These are phyloP conservation scores for Penicillium sp. DNA, from an alignment of 2,329 filamentous ascomycete genomes.

Conservation along the genomic window DNA sequence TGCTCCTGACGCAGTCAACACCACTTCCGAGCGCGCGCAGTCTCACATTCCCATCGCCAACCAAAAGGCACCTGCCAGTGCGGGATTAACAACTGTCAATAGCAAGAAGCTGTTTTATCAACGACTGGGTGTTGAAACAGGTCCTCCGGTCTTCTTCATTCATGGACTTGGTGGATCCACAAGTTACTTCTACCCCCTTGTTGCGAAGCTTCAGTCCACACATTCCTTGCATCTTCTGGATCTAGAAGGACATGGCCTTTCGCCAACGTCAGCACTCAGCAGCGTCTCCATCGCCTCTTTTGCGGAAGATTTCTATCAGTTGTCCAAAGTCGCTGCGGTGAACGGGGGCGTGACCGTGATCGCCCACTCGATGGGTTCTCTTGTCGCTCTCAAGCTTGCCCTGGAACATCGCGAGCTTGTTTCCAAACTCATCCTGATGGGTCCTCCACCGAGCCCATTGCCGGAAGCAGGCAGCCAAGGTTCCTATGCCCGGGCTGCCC, in stretches of 20 bases:
- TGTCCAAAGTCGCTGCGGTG: constrained; percentile 38
- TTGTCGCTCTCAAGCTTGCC: constrained; percentile 46
- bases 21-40: constrained; percentile 22
- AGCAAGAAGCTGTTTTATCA: constrained; percentile 43
- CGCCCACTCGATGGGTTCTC: constrained; percentile 51
- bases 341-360: constrained; percentile 40
- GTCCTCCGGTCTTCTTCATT: constrained; percentile 47
- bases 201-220: constrained; percentile 31
- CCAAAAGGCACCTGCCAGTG: constrained; percentile 26
- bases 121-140: constrained; percentile 23
- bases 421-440: constrained; percentile 46
- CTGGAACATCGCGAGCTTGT: constrained; percentile 40
- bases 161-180: constrained; percentile 52
- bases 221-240: constrained; percentile 47
- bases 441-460: constrained; percentile 45
- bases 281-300: constrained; percentile 44
- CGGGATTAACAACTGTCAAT: constrained; percentile 38
- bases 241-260: constrained; percentile 54
- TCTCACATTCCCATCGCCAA: constrained; percentile 32
- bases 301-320: constrained; percentile 40
- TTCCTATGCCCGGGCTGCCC: constrained; percentile 35
- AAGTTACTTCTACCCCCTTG: constrained; percentile 46
- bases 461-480: constrained; percentile 33
- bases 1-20: constrained; percentile 19
- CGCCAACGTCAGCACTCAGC: constrained; percentile 48